These are phyloP conservation scores for Salix caprea DNA, from an alignment of 345 rosid genomes.

Conservation along the genomic window DNA sequence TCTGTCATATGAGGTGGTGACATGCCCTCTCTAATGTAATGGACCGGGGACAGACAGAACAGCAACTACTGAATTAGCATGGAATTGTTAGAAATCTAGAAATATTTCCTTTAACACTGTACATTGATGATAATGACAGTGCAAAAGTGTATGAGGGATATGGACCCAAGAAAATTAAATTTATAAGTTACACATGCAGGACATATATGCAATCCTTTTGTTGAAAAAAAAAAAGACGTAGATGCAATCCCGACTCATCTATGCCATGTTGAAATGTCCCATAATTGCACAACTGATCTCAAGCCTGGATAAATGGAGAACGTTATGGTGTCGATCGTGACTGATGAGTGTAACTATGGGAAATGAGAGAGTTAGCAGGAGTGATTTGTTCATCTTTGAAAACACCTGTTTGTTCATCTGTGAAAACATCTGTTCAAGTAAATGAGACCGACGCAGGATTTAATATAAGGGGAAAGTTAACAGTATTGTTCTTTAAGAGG, in stretches of 20 bases:
- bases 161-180: background rate
- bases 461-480: background rate
- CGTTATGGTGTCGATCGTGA: background rate
- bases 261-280: background rate
- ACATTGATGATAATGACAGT: background rate
- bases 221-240: too few species aligned
- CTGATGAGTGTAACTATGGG: background rate
- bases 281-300: background rate
- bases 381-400: background rate
- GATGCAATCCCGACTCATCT: too few species aligned
- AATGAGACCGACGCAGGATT: background rate
- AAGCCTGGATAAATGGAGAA: background rate
- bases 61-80: background rate
- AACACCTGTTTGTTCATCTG: too few species aligned
- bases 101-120: background rate
- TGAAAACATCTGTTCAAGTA: background rate
- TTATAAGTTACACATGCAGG: background rate
- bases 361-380: background rate
- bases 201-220: background rate
- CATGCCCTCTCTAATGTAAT: background rate
- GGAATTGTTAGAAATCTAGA: background rate
- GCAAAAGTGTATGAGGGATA: background rate
- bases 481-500: background rate
- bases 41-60: background rate
- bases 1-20: background rate